Conservation (phyloP, 2,329 filamentous ascomycete genomes). For the Ophiostoma sp. region DNA sequence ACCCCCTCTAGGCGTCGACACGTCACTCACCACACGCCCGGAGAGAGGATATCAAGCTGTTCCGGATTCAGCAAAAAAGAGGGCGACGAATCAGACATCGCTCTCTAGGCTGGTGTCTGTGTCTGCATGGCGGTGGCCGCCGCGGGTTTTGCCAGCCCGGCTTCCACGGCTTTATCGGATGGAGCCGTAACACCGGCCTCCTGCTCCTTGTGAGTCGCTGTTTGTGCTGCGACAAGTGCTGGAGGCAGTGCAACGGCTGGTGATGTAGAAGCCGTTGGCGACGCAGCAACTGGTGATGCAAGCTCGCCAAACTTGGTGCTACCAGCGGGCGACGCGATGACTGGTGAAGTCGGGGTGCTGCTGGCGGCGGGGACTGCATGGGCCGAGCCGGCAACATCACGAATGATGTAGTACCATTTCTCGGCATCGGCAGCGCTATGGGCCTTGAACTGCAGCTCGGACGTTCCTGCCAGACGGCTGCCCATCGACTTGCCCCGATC, state of each 20-base stretch:
- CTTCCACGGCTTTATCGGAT: slow-evolving; percentile 26
- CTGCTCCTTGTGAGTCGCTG: slow-evolving; percentile 37
- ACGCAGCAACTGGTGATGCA: slow-evolving; percentile 9
- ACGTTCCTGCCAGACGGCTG: slow-evolving; percentile 71
- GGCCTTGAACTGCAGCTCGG: slow-evolving; percentile 84
- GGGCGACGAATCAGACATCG: slow-evolving; percentile 8
- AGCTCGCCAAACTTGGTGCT: slow-evolving; percentile 2
- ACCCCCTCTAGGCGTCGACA: neutral
- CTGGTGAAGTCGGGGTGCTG: slow-evolving; percentile 34
- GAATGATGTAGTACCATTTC: slow-evolving; percentile 77
- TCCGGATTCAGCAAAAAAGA: neutral
- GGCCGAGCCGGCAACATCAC: slow-evolving; percentile 51
- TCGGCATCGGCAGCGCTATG: slow-evolving; percentile 72
- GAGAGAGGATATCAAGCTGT: neutral
- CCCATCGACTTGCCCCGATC: slow-evolving; percentile 75
- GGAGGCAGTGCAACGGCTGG: neutral
- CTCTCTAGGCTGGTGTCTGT: neutral
- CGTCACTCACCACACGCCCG: slow-evolving; percentile 8
- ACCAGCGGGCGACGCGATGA: slow-evolving; percentile 27
- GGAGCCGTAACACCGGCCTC: slow-evolving; percentile 41
- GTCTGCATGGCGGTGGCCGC: neutral
- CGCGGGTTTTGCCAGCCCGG: slow-evolving; percentile 12
- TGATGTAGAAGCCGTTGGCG: neutral
- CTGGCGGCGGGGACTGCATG: slow-evolving; percentile 31
- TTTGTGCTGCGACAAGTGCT: neutral